A percentile compares a stretch with the other conserved stretches of the same genome.
phyloP scores from a whole-genome alignment of 2,329 filamentous ascomycete genomes.

The Aspergillus eucalypticola region DNA sequence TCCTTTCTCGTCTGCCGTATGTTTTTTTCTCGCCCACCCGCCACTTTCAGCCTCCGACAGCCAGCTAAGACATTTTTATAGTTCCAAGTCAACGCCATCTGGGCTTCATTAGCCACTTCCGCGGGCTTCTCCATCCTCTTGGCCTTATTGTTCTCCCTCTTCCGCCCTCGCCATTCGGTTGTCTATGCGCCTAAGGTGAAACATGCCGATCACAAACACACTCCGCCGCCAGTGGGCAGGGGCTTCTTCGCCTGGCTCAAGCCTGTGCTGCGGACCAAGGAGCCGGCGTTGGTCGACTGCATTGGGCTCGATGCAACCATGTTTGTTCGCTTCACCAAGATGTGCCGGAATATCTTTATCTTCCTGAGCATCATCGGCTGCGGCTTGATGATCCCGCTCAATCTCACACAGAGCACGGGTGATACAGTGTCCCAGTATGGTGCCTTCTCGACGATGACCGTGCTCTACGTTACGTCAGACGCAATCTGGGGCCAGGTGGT shows the following conservation, averaged over 20 bases:
- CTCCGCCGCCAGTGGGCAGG: constrained; percentile 81
- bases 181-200: constrained; percentile 95
- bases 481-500: constrained; percentile 62
- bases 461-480: constrained; percentile 49
- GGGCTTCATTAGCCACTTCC: constrained; percentile 78
- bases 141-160: constrained; percentile 78
- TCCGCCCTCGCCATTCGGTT: constrained; percentile 86
- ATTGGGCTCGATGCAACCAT: constrained; percentile 89
- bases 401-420: constrained; percentile 57
- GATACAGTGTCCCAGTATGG: constrained; percentile 25
- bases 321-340: constrained; percentile 83
- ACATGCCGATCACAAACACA: constrained; percentile 85
- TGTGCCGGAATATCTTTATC: constrained; percentile 90
- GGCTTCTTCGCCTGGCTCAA: constrained; percentile 85
- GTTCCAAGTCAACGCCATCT: constrained; percentile 65
- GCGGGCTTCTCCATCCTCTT: constrained; percentile 72
- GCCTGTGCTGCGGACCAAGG: constrained; percentile 75
- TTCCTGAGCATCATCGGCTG: constrained; percentile 71
- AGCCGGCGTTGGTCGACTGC: constrained; percentile 74
- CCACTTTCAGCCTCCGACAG: not conserved
- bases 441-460: constrained; percentile 51
- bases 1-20: constrained; percentile 47
- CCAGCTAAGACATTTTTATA: constrained; percentile 30
- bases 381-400: constrained; percentile 77
- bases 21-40: constrained; percentile 17